phyloP scores from a whole-genome alignment of 345 rosid species.

The Dipteronia sinensis region DNA sequence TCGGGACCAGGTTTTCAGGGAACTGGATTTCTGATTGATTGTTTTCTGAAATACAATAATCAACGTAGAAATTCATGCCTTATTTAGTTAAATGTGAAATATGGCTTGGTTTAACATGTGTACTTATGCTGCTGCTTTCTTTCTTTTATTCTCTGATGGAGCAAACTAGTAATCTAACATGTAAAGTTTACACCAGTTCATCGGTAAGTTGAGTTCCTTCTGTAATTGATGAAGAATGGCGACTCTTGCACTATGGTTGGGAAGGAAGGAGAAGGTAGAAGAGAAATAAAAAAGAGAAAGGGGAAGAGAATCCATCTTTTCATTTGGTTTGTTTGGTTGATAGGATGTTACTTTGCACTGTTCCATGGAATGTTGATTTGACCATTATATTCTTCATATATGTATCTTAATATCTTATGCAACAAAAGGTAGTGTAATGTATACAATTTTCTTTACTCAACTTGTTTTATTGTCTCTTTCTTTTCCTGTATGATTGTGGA shows the following conservation, averaged over 20 bases:
- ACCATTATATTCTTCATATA: background rate
- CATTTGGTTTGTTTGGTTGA: background rate
- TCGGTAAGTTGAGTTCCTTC: background rate
- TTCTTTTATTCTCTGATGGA: background rate
- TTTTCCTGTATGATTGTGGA: background rate
- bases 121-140: background rate
- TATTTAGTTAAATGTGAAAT: background rate
- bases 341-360: background rate
- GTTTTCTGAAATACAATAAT: background rate
- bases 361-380: background rate
- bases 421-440: background rate
- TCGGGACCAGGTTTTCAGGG: background rate
- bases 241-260: background rate
- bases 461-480: background rate
- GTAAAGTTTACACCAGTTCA: background rate
- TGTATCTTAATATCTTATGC: background rate
- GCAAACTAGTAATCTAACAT: too few relatives aligned
- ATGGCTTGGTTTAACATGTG: background rate
- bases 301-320: background rate
- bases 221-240: background rate
- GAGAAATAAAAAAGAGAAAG: background rate
- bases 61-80: background rate
- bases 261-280: background rate
- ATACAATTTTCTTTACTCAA: background rate
- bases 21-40: conserved; percentile 1